These are phyloP conservation scores for Talaromyces ruber DNA, from an alignment of 495 filamentous ascomycete species.

Conservation along the genomic window DNA sequence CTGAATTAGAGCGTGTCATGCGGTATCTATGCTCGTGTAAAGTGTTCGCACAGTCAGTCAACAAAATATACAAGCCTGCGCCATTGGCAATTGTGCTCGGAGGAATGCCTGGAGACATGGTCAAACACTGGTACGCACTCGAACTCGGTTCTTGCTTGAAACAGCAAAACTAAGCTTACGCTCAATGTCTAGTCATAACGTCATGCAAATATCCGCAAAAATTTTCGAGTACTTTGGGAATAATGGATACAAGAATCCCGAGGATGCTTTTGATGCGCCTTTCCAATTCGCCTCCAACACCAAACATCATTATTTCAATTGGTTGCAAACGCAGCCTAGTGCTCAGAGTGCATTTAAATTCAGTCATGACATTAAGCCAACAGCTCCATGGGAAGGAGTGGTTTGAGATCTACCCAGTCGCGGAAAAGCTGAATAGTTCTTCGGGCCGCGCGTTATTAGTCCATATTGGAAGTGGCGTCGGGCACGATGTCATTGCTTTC, in stretches of 20 bases:
- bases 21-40: neutral
- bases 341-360: neutral
- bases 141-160: neutral
- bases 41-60: neutral
- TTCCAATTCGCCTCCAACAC: neutral
- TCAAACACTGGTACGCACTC: neutral
- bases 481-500: neutral
- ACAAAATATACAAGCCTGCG: neutral
- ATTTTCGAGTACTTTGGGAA: neutral
- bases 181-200: neutral
- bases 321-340: neutral
- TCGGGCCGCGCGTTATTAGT: neutral
- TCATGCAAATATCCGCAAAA: neutral
- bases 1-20: neutral
- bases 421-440: neutral
- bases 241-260: neutral
- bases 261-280: neutral
- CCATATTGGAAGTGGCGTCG: neutral
- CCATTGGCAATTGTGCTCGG: neutral
- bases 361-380: neutral
- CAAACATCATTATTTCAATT: neutral
- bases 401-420: neutral
- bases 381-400: neutral
- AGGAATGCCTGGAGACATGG: neutral
- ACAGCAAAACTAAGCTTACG: neutral